Base-by-base conservation (phyloP, 306 rosid species). In the Rubus parviflorus region DNA sequence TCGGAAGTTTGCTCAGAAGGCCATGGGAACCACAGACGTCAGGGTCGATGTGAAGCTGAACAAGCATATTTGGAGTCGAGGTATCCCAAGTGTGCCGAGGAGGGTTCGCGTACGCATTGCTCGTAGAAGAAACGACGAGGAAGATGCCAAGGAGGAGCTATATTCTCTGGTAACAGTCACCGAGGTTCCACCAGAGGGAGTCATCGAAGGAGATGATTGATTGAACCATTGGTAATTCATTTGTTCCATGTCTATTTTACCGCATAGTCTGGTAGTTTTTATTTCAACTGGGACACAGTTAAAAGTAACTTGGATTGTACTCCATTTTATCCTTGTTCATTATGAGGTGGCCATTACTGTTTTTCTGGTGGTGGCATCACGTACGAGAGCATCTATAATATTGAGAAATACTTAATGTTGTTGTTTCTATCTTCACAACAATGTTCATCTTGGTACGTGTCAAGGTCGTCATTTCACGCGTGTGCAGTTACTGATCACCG, bases 121-220 rank as follows among this genome's bases (percentile, higher is more conserved):
- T 15, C 82, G 80, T 11, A 78, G 62, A 73, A 78, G 80, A 49
- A 82, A 82, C 4, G 85, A 82, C 1, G 85, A 78, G 16, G 85
- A 82, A 73, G 85, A 82, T 78, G 82, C 80, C 22, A 68, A 78
- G 61, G 80, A 82, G 65, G 85, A 82, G 79, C 74, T 82, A 10
- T 82, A 58, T 68, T 77, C 85, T 22, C 82, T 78, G 17, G 82
- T 78, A 11, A 82, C 85, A 30, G 75, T 82, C 46, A 56, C 85
- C 6, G 81, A 77, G 64, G 58, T 72, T 46, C 75, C 75, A 4
- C 45, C 77, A 1, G 80, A 76, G 61, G 87, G 84, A 37, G 77
- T 80, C 40, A 15, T 80, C 43, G 87, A 81, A n/a, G 87, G 53
- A 83, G 84, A 83, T 8, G 84, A 80, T n/a, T 83, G 79, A 79